Conservation (phyloP, 768 basidiomycete genomes). For the Leccinum broughii region DNA sequence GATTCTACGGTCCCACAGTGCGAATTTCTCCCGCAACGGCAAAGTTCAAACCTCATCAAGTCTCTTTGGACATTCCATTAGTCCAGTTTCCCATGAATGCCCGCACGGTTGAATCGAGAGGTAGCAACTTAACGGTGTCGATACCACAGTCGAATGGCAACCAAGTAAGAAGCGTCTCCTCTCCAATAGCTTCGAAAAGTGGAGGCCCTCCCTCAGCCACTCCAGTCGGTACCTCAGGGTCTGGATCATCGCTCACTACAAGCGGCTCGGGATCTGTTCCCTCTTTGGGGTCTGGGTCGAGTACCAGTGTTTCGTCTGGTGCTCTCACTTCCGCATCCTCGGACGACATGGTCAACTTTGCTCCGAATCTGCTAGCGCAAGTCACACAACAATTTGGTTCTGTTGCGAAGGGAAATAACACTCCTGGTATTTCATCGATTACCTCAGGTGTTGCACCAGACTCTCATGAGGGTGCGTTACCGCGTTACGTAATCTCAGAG, state of each 20-base stretch:
- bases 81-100: conserved; percentile 42
- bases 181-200: conserved; percentile 53
- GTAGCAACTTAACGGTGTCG: conserved; percentile 46
- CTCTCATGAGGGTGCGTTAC: conserved; percentile 41
- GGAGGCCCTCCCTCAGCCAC: conserved; percentile 28
- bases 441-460: conserved; percentile 43
- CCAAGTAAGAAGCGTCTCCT: conserved; percentile 66
- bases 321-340: conserved; percentile 48
- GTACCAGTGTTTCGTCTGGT: conserved; percentile 50
- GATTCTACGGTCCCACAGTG: conserved; percentile 54
- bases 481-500: conserved; percentile 62
- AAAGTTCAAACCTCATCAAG: conserved; percentile 70
- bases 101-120: conserved; percentile 32
- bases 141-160: conserved; percentile 46
- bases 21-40: conserved; percentile 89
- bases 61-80: conserved; percentile 46
- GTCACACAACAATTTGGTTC: conserved; percentile 48
- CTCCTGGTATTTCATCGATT: conserved; percentile 31
- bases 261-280: conserved; percentile 51
- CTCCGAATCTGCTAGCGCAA: conserved; percentile 47
- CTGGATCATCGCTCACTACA: conserved; percentile 47
- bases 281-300: conserved; percentile 50
- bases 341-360: conserved; percentile 54
- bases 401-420: conserved; percentile 32
- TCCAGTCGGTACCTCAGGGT: conserved; percentile 42